phyloP scores from a whole-genome alignment of 2,329 filamentous ascomycete genomes.

The Monilinia fructicola region DNA sequence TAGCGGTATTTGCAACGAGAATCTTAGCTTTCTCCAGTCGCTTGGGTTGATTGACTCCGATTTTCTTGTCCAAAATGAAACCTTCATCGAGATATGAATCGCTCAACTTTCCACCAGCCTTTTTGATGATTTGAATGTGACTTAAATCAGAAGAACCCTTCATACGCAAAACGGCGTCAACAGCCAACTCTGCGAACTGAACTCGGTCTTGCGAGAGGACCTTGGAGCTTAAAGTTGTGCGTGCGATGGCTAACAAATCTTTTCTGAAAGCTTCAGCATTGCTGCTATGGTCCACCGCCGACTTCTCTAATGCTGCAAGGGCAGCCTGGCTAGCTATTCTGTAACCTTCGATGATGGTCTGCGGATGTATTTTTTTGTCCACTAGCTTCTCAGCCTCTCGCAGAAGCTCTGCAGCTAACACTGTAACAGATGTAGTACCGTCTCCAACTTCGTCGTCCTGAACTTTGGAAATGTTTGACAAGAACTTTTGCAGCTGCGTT shows the following conservation, averaged over 20 bases:
- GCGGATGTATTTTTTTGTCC: slow-evolving; percentile 97
- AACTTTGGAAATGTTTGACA: slow-evolving; percentile 99
- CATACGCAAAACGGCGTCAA: slow-evolving; percentile 86
- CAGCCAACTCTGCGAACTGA: slow-evolving; percentile 86
- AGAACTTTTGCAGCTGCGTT: slow-evolving; percentile 98
- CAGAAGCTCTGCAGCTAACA: slow-evolving; percentile 90
- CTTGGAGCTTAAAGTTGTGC: slow-evolving; percentile 96
- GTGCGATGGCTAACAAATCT: slow-evolving; percentile 85
- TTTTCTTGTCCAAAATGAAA: slow-evolving; percentile 98
- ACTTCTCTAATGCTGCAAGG: slow-evolving; percentile 76
- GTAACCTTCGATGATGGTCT: slow-evolving; percentile 99
- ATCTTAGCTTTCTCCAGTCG: slow-evolving; percentile 97
- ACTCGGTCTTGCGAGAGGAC: slow-evolving; percentile 91
- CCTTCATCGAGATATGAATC: slow-evolving; percentile 98
- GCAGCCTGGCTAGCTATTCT: slow-evolving; percentile 93
- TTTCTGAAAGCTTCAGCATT: slow-evolving; percentile 81
- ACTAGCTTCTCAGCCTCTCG: slow-evolving; percentile 96
- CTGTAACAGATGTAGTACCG: slow-evolving; percentile 95
- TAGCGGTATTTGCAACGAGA: slow-evolving; percentile 93
- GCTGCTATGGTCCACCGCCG: slow-evolving; percentile 86
- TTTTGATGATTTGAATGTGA: slow-evolving; percentile 99
- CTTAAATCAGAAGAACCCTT: slow-evolving; percentile 90
- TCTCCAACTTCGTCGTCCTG: slow-evolving; percentile 99
- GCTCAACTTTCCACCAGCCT: slow-evolving; percentile 93
- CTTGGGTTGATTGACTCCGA: slow-evolving; percentile 98